These are phyloP conservation scores for Lathyrus sativus DNA, from an alignment of 306 rosid genomes.

Conservation along the genomic window DNA sequence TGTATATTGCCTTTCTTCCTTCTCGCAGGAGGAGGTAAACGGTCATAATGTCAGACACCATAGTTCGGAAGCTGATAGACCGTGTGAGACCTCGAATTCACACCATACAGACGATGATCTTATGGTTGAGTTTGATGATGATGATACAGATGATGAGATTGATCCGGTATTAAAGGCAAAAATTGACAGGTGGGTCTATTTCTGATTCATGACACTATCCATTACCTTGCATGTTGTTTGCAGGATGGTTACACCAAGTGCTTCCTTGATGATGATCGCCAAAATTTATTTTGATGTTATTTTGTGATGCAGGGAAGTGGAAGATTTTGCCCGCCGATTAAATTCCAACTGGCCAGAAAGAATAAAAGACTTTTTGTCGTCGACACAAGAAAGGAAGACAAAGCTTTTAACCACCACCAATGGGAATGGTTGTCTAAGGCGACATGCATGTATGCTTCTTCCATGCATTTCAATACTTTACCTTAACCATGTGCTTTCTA, in stretches of 20 bases:
- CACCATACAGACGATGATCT: conserved; percentile 46
- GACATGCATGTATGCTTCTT: conserved; percentile 60
- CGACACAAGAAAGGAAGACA: conserved; percentile 69
- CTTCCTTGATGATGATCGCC: conserved; percentile 1
- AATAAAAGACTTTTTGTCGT: conserved; percentile 79
- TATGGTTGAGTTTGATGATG: conserved; percentile 69
- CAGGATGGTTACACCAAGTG: conserved; percentile 11
- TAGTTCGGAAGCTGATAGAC: conserved; percentile 51
- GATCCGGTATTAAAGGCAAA: conserved; percentile 90
- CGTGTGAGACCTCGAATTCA: conserved; percentile 60
- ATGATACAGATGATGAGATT: conserved; percentile 77
- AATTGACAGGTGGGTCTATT: conserved; percentile 73
- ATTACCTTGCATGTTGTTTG: conserved; percentile 17
- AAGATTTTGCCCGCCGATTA: conserved; percentile 92
- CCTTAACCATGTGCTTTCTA: conserved; percentile 27
- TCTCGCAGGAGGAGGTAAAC: conserved; percentile 60
- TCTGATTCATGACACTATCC: conserved; percentile 8
- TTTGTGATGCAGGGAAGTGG: conserved; percentile 81
- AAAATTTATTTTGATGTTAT: conserved; percentile 21
- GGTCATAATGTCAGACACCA: conserved; percentile 53
- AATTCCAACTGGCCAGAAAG: conserved; percentile 96
- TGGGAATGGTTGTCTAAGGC: conserved; percentile 57
- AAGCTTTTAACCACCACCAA: conserved; percentile 50
- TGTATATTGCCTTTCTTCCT: conserved; percentile 10
- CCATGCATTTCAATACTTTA: conserved; percentile 18